Conservation (phyloP, 2,329 filamentous ascomycete species). For the Calonectria pauciramosa region DNA sequence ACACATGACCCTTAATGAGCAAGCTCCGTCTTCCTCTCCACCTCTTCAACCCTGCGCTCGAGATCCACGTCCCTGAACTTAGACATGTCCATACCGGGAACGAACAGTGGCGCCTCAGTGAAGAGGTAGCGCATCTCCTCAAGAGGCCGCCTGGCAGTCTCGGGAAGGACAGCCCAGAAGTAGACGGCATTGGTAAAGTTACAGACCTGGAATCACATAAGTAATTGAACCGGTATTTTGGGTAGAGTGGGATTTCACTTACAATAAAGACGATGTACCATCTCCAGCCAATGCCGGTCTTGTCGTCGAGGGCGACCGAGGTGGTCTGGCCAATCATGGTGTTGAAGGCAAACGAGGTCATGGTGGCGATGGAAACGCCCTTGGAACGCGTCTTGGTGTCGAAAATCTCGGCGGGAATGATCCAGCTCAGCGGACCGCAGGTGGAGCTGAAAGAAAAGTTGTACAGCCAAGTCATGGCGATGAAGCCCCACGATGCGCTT, state of each 20-base stretch:
- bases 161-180: slow-evolving; percentile 77
- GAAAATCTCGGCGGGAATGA: slow-evolving; percentile 80
- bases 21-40: slow-evolving; percentile 62
- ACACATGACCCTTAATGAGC: neutral
- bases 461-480: slow-evolving; percentile 81
- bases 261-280: slow-evolving; percentile 63
- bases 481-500: slow-evolving; percentile 79
- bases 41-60: slow-evolving; percentile 70
- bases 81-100: slow-evolving; percentile 67
- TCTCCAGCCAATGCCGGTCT: slow-evolving; percentile 59
- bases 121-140: slow-evolving; percentile 79
- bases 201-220: slow-evolving; percentile 58
- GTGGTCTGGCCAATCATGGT: slow-evolving; percentile 79
- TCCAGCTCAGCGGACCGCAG: slow-evolving; percentile 75
- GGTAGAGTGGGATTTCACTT: slow-evolving; percentile 15
- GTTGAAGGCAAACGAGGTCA: slow-evolving; percentile 82
- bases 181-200: slow-evolving; percentile 66
- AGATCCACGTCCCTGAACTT: slow-evolving; percentile 62
- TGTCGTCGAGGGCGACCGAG: slow-evolving; percentile 62
- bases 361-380: slow-evolving; percentile 81
- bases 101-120: slow-evolving; percentile 74
- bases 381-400: slow-evolving; percentile 82
- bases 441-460: slow-evolving; percentile 82
- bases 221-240: neutral
- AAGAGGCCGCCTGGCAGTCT: slow-evolving; percentile 74